Evolutionary conservation across 1,284 basidiomycete genomes (phyloP).

Genomic region (Erythrobasidium hasegawianum): DNA sequence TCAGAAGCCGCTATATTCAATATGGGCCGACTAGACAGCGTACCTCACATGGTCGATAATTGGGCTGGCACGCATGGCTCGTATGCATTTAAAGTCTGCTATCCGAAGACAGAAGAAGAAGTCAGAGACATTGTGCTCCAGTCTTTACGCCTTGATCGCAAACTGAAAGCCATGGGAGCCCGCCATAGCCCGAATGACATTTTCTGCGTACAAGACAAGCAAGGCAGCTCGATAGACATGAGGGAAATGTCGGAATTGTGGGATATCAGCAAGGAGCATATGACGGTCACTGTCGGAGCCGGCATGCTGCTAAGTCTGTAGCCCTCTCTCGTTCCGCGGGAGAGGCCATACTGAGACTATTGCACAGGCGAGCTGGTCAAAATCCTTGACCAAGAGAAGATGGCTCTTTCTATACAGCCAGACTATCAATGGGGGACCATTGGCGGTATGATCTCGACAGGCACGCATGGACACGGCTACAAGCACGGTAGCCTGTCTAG

Average conservation of each 20-base stretch:
- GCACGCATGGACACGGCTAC: slow-evolving; percentile 88
- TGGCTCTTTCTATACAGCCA: slow-evolving; percentile 88
- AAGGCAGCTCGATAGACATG: not conserved
- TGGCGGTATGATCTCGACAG: slow-evolving; percentile 85
- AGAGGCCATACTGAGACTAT: slow-evolving; percentile 49
- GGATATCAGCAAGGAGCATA: slow-evolving; percentile 65
- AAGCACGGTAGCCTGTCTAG: slow-evolving; percentile 76
- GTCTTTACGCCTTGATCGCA: not conserved
- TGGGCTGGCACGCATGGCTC: not conserved
- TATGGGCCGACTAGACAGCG: too few relatives aligned
- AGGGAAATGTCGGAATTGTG: not conserved
- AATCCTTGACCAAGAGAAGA: slow-evolving; percentile 59
- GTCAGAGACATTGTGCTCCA: not conserved
- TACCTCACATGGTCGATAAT: not conserved
- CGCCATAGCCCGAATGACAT: not conserved
- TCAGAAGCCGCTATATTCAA: too few relatives aligned
- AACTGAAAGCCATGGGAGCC: not conserved
- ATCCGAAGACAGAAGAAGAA: not conserved
- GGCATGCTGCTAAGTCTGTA: not conserved
- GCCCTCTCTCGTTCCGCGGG: not conserved
- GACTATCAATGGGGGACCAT: slow-evolving; percentile 96
- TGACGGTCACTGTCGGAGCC: slow-evolving; percentile 65
- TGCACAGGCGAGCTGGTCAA: slow-evolving; percentile 37
- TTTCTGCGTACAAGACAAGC: not conserved
- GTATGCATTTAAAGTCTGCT: not conserved